Conservation (phyloP, 345 rosid species). For the Pugionium cornutum region DNA sequence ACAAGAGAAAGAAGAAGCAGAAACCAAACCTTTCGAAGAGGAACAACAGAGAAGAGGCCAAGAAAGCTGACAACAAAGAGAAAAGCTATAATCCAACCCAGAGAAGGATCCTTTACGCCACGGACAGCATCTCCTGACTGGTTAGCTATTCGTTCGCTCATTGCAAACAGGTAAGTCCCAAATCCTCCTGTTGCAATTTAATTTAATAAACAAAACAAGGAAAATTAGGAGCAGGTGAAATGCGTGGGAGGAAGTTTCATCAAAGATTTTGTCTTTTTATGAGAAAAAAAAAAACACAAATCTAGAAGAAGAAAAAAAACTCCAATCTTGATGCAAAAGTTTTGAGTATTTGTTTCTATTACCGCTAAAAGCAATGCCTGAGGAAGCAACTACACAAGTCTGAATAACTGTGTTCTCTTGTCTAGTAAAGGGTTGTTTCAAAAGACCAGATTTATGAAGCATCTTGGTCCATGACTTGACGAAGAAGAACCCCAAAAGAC, state of each 20-base stretch:
- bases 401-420: slow-evolving; percentile 33
- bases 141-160: slow-evolving; percentile 59
- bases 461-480: slow-evolving; percentile 61
- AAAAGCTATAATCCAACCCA: slow-evolving; percentile 80
- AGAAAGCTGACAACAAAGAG: slow-evolving; percentile 70
- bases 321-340: slow-evolving; percentile 23
- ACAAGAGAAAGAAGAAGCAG: slow-evolving; percentile 7
- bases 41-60: no score
- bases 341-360: slow-evolving; percentile 22
- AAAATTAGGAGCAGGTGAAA: slow-evolving; percentile 19
- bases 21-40: slow-evolving; percentile 46
- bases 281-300: not conserved
- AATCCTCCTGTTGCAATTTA: slow-evolving; percentile 60
- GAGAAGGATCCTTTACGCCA: slow-evolving; percentile 60
- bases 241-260: slow-evolving; percentile 21
- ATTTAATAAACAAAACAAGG: slow-evolving; percentile 11
- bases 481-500: slow-evolving; percentile 14
- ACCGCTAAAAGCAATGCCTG: slow-evolving; percentile 58
- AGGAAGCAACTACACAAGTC: no score
- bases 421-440: slow-evolving; percentile 78
- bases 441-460: slow-evolving; percentile 50
- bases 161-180: slow-evolving; percentile 75
- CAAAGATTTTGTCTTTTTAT: slow-evolving; percentile 23
- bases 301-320: not conserved
- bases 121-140: slow-evolving; percentile 51